These are phyloP conservation scores for Dryas alaskensis DNA, from an alignment of 306 rosid species.

Conservation along the genomic window DNA sequence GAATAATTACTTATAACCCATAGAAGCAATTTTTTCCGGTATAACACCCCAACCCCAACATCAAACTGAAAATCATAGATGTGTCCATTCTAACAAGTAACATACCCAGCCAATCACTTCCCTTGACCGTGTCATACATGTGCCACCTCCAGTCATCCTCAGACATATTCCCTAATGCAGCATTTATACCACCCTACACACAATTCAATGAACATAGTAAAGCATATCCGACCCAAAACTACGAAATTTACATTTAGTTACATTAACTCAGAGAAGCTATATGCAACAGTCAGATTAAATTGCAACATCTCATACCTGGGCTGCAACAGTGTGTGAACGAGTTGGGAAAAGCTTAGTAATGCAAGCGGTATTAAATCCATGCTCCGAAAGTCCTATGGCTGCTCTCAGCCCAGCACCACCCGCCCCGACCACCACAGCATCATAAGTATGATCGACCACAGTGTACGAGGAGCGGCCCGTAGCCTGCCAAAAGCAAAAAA, in stretches of 20 bases:
- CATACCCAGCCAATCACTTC: constrained; percentile 93
- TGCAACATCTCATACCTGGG: constrained; percentile 58
- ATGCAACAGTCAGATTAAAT: not conserved
- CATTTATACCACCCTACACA: constrained; percentile 86
- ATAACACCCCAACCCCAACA: not conserved
- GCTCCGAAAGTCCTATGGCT: constrained; percentile 91
- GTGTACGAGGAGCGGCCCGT: constrained; percentile 63
- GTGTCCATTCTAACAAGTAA: constrained; percentile 2
- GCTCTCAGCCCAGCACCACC: constrained; percentile 98
- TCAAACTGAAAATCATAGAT: not conserved
- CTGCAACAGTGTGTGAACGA: constrained; percentile 98
- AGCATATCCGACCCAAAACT: constrained; percentile 15
- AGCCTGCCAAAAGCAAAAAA: constrained; percentile 48
- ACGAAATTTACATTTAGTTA: not conserved
- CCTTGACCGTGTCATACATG: constrained; percentile 94
- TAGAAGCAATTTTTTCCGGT: not conserved
- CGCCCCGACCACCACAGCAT: constrained; percentile 92
- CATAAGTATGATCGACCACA: constrained; percentile 86
- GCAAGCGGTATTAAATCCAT: constrained; percentile 97
- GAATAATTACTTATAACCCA: not conserved
- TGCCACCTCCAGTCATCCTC: constrained; percentile 99
- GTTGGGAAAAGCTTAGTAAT: constrained; percentile 96
- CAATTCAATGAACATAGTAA: constrained; percentile 16
- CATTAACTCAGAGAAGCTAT: constrained; percentile 9
- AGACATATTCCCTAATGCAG: constrained; percentile 84